Percentiles rank a stretch among this genome's conserved stretches.
Evolutionary conservation across 2,329 filamentous ascomycete species (phyloP).

Genomic region (Chrysoporthe cubensis): DNA sequence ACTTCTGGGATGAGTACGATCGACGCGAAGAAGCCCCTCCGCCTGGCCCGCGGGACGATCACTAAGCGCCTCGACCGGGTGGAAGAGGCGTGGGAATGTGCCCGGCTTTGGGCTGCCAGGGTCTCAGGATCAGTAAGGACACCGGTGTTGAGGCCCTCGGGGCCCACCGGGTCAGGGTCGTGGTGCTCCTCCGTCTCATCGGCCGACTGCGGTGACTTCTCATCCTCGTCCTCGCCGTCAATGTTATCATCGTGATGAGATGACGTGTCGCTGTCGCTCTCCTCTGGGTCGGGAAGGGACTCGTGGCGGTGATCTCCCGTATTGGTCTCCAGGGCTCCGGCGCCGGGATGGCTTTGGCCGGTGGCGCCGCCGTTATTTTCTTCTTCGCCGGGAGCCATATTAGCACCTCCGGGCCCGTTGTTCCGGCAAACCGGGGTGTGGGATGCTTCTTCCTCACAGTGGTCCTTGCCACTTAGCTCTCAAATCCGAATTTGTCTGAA

Average conservation of each 20-base stretch:
- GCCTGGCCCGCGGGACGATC: conserved; percentile 50
- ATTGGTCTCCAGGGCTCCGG: not conserved
- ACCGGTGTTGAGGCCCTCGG: conserved; percentile 24
- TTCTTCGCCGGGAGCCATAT: conserved; percentile 22
- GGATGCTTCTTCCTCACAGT: not conserved
- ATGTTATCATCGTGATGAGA: conserved; percentile 16
- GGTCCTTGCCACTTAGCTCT: not conserved
- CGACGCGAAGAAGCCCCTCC: conserved; percentile 74
- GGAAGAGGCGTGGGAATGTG: conserved; percentile 43
- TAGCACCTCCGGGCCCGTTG: conserved; percentile 1
- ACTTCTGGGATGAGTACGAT: conserved; percentile 79
- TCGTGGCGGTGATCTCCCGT: not conserved
- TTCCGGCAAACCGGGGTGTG: not conserved
- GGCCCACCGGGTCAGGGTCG: conserved; percentile 23
- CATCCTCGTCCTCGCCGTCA: conserved; percentile 11
- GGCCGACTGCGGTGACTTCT: conserved; percentile 9
- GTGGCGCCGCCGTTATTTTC: conserved; percentile 15
- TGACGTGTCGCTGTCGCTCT: conserved; percentile 10
- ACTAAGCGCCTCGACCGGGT: conserved; percentile 42
- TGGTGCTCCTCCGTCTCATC: conserved; percentile 27
- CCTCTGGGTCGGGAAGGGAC: not conserved
- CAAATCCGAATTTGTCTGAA: not conserved
- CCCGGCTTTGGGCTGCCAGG: conserved; percentile 10
- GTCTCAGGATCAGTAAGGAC: conserved; percentile 19
- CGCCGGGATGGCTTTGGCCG: not conserved